These are phyloP conservation scores for Trichoderma citrinoviride DNA, from an alignment of 2,329 filamentous ascomycete species.

Conservation along the genomic window DNA sequence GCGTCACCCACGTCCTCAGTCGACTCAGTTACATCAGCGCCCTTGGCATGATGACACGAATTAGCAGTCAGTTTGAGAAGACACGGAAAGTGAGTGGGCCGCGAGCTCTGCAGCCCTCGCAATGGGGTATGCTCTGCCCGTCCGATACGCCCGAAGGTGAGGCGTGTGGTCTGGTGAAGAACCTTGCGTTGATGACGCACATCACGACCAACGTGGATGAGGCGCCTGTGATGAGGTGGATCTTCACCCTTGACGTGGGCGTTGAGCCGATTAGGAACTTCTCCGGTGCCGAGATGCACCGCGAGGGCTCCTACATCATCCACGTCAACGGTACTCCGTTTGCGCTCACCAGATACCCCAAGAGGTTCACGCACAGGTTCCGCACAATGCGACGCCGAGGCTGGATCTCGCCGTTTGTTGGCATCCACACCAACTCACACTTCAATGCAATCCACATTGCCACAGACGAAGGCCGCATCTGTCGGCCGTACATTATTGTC, in stretches of 20 bases:
- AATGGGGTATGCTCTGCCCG: slow-evolving; percentile 97
- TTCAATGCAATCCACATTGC: slow-evolving; percentile 91
- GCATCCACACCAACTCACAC: slow-evolving; percentile 92
- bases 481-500: slow-evolving; percentile 91
- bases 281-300: slow-evolving; percentile 80
- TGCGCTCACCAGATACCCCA: slow-evolving; percentile 80
- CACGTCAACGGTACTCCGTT: slow-evolving; percentile 95
- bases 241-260: slow-evolving; percentile 82
- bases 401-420: slow-evolving; percentile 92
- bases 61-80: slow-evolving; percentile 98
- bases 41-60: slow-evolving; percentile 98
- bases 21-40: slow-evolving; percentile 94
- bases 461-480: slow-evolving; percentile 95
- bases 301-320: slow-evolving; percentile 79
- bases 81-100: slow-evolving; percentile 95
- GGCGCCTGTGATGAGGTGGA: slow-evolving; percentile 79
- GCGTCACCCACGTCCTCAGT: slow-evolving; percentile 94
- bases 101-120: slow-evolving; percentile 91
- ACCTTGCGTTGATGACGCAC: slow-evolving; percentile 96
- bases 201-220: slow-evolving; percentile 97
- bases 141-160: slow-evolving; percentile 98
- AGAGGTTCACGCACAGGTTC: slow-evolving; percentile 81
- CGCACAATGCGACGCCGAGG: slow-evolving; percentile 84
- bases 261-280: slow-evolving; percentile 71
- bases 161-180: slow-evolving; percentile 96